Conservation (phyloP, 116 monocot genomes). For the Posidonia oceanica region DNA sequence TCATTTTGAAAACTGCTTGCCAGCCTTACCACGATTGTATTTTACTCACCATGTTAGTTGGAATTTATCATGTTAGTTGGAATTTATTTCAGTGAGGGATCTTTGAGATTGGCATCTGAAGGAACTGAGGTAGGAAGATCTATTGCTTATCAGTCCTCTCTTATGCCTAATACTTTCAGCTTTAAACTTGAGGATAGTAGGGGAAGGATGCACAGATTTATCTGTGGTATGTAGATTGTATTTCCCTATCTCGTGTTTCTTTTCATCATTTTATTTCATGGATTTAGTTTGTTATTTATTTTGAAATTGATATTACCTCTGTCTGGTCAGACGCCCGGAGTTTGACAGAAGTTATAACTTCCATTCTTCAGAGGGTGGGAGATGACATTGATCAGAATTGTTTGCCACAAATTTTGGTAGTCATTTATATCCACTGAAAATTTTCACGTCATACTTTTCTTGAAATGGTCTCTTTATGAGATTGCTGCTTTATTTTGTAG, state of each 20-base stretch:
- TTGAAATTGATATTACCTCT: background rate
- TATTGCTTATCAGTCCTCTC: constrained; percentile 26
- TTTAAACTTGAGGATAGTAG: constrained; percentile 84
- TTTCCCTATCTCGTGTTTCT: too few species aligned
- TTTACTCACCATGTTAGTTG: background rate
- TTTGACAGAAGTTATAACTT: constrained; percentile 64
- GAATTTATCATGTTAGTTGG: background rate
- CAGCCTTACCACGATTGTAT: background rate
- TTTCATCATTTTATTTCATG: too few species aligned
- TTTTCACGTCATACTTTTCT: background rate
- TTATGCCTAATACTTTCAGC: constrained; percentile 38
- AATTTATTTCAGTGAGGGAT: constrained; percentile 34
- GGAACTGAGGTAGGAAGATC: constrained; percentile 34
- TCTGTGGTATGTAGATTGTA: constrained; percentile 44
- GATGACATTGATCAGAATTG: constrained; percentile 66
- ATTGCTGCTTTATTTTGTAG: constrained; percentile 13
- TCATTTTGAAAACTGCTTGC: background rate
- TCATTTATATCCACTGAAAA: background rate
- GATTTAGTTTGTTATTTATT: too few species aligned
- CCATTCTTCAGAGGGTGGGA: constrained; percentile 78
- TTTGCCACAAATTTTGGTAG: constrained; percentile 84
- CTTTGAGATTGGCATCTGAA: constrained; percentile 39
- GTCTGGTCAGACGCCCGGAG: constrained; percentile 42
- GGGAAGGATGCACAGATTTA: constrained; percentile 91
- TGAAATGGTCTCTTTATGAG: background rate